Percentiles rank a stretch among this genome's conserved stretches.
These are phyloP conservation scores for Lachancea thermotolerans DNA, from an alignment of 805 yeast genomes.

Conservation along the genomic window DNA sequence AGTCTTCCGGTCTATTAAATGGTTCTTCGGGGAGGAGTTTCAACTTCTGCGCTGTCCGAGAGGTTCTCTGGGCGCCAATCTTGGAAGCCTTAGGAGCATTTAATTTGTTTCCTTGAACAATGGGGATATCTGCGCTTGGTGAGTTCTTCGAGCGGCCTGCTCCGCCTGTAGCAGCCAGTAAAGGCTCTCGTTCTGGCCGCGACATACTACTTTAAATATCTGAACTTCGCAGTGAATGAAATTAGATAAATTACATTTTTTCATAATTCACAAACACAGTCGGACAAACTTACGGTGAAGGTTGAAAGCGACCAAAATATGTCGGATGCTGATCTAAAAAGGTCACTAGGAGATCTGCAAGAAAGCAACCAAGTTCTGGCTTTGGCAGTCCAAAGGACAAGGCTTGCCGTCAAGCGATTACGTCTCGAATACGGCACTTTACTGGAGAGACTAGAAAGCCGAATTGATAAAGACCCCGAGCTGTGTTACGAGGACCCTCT, in stretches of 20 bases:
- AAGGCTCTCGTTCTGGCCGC: conserved; percentile 2
- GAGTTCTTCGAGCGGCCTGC: background rate
- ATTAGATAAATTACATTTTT: too few species aligned
- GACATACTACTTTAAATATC: background rate
- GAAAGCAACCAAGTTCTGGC: conserved; percentile 70
- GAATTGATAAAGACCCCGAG: conserved; percentile 35
- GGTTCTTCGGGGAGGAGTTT: conserved; percentile 63
- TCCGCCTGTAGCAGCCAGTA: background rate
- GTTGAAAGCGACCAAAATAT: background rate
- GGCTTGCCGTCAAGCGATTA: conserved; percentile 66
- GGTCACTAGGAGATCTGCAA: conserved; percentile 64
- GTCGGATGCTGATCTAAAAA: conserved; percentile 37
- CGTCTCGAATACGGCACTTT: conserved; percentile 78
- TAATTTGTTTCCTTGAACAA: background rate
- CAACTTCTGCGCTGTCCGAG: conserved; percentile 66
- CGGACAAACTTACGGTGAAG: background rate
- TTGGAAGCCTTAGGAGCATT: conserved; percentile 23
- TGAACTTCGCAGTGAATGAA: background rate
- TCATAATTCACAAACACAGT: too few species aligned
- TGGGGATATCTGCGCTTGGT: background rate
- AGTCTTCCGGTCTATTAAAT: conserved; percentile 21
- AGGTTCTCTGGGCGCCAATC: conserved; percentile 66
- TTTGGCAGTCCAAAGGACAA: conserved; percentile 69
- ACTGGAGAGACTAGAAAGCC: conserved; percentile 68
- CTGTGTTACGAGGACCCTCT: conserved; percentile 25